These are phyloP conservation scores for Zelonia costaricensis DNA, from an alignment of 208 protist species.

Conservation along the genomic window DNA sequence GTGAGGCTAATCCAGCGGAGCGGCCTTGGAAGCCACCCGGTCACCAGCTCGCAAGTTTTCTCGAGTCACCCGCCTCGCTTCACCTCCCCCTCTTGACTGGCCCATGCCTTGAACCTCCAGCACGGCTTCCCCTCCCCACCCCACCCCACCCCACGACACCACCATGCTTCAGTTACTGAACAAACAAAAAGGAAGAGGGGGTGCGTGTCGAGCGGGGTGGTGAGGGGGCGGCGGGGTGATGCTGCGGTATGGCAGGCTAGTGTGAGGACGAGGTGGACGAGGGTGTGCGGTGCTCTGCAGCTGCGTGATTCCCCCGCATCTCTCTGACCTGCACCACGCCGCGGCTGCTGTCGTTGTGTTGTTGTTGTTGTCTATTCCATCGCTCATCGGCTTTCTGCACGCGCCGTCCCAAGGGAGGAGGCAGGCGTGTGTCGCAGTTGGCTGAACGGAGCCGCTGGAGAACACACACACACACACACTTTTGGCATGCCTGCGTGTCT, in stretches of 20 bases:
- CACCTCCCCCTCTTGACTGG: not conserved
- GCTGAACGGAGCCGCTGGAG: not conserved
- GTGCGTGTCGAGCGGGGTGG: too few species aligned
- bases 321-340: too few species aligned
- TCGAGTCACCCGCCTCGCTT: not conserved
- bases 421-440: not conserved
- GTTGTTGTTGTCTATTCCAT: too few species aligned
- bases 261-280: not conserved
- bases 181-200: too few species aligned
- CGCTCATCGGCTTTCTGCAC: too few species aligned
- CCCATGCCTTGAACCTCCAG: too few species aligned
- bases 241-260: too few species aligned
- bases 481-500: not conserved
- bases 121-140: not conserved
- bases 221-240: not conserved
- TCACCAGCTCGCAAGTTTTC: not conserved
- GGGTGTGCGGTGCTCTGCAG: not conserved
- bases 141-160: not conserved
- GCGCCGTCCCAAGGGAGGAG: too few species aligned
- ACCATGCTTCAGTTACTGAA: too few species aligned
- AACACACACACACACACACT: not conserved
- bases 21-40: conserved; percentile 11
- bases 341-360: too few species aligned
- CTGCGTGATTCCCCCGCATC: conserved; percentile 24
- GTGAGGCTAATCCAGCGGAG: too few species aligned